Base-by-base conservation (phyloP, 495 filamentous ascomycete species). In the Xylaria venustula region DNA sequence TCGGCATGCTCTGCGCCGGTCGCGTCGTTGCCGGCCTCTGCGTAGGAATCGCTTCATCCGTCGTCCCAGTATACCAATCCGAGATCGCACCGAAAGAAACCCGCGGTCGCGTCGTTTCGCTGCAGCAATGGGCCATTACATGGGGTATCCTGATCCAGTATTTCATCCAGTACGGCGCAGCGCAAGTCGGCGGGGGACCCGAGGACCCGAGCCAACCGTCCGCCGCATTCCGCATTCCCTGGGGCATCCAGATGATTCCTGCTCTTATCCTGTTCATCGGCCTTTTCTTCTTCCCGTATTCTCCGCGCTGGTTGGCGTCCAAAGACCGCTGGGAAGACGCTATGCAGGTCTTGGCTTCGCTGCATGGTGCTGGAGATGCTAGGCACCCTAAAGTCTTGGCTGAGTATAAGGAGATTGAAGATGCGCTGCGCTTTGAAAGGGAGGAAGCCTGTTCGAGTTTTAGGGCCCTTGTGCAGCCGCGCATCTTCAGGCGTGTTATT, bases 31-130 rank as follows among this genome's bases (percentile, higher is more conserved):
- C 84, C 58, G 90, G 90, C 51, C 62, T 94, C 45, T 88, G 86
- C 56, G 85, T 91, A 58, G 90, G 90, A 61, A 89, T 91, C 53
- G 85, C 84, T 12, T 91, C 89, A 3, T 83, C 88, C 15, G 77
- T 91, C 49, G 88, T 90, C 32, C 90, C 90, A 5, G 86, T 92
- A 22, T 93, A 93, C 66, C 86, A 90, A 56, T 83, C 90, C 36
- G 90, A 94, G 71, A 83, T 93, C 55, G 83, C 90, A 5, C 90
- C 88, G 17, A 88, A 89, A 61, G 87, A 90, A 59, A 90, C 90
- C 64, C 85, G 90, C 58, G 90, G 90, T 32, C 82, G 90, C 17
- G 81, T 94, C 22, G 88, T 93, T 12, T 84, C 83, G 19, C 73
- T 88, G 3, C 88, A 91, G 70, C 87, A 91, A 70, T 90, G 90